Percentiles rank a stretch among this genome's conserved stretches.
Evolutionary conservation across 495 filamentous ascomycete species (phyloP).

Genomic region (Xylaria flabelliformis): DNA sequence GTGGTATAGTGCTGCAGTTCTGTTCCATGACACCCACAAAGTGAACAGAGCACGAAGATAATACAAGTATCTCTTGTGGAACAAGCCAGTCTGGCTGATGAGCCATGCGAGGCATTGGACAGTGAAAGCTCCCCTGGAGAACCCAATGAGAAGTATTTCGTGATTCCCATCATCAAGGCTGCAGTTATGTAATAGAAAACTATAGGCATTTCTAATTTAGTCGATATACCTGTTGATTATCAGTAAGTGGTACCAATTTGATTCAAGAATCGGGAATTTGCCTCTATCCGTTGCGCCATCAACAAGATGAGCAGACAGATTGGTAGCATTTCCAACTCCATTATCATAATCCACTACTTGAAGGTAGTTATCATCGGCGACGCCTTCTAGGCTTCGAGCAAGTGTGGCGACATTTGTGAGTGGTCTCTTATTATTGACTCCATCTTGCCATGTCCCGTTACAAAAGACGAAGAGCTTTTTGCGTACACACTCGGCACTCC

Average conservation of each 20-base stretch:
- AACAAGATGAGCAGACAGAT: neutral
- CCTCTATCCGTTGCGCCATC: neutral
- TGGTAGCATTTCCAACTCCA: neutral
- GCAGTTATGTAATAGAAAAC: neutral
- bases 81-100: neutral
- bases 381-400: neutral
- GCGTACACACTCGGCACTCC: neutral
- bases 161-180: neutral
- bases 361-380: conserved; percentile 6
- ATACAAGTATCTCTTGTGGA: neutral
- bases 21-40: too few relatives aligned
- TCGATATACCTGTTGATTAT: neutral
- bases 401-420: neutral
- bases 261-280: neutral
- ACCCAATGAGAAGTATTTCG: neutral
- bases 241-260: neutral
- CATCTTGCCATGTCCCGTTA: conserved; percentile 2
- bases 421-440: neutral
- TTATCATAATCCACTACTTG: neutral
- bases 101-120: conserved; percentile 3
- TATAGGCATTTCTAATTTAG: neutral
- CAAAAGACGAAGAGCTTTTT: conserved; percentile 8
- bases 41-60: neutral
- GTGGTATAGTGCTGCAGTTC: too few relatives aligned
- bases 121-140: neutral